Conservation (phyloP, 352 stramenopile species). For the Phytopythium litorale region DNA sequence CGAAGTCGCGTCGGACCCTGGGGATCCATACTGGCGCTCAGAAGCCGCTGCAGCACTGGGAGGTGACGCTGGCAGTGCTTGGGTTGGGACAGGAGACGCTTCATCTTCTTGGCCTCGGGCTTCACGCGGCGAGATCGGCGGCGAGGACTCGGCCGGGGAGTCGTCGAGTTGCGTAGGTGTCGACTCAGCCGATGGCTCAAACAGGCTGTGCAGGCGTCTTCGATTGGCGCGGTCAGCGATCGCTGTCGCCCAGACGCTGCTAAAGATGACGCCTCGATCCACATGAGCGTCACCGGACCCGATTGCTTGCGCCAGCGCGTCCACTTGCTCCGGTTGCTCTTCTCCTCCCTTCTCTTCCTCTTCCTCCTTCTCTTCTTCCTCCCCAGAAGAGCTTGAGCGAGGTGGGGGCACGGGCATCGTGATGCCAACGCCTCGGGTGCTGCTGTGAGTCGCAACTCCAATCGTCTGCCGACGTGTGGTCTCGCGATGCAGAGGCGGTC, state of each 20-base stretch:
- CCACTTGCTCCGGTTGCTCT: neutral
- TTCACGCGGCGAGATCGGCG: neutral
- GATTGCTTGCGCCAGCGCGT: neutral
- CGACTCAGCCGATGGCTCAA: slow-evolving; percentile 1
- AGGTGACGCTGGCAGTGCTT: neutral
- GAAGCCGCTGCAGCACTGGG: neutral
- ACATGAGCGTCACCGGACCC: neutral
- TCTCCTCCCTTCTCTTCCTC: neutral
- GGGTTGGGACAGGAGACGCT: neutral
- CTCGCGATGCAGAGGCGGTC: neutral
- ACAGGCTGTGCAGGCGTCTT: slow-evolving; percentile 18
- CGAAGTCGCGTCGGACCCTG: neutral
- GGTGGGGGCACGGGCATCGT: neutral
- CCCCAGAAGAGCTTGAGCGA: neutral
- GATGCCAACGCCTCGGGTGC: neutral
- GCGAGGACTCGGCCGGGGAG: neutral
- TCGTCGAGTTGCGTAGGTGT: neutral
- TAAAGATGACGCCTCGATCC: slow-evolving; percentile 17
- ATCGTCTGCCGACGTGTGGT: neutral
- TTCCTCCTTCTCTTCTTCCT: neutral
- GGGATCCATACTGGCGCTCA: neutral
- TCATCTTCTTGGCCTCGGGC: neutral
- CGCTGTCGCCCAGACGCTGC: slow-evolving; percentile 14
- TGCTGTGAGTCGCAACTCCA: neutral
- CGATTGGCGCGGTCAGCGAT: slow-evolving; percentile 13